Evolutionary conservation across 164 flowering plant species (phyloP), one percentile per base, ranked within the genome.

Genomic region (Nymphaea thermarum): DNA sequence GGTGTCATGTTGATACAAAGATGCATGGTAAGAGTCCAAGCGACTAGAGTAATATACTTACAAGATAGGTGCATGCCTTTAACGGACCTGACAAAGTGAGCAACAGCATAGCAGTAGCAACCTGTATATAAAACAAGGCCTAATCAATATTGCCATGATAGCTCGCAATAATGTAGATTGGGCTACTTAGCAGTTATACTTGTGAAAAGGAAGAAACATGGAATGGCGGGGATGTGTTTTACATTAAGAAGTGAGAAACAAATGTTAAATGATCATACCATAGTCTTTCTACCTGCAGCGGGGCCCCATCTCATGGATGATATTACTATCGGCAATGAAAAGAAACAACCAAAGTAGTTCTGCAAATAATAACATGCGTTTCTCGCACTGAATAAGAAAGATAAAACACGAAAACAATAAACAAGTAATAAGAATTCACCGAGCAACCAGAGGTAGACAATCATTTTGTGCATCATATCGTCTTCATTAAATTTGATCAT

Each of bases 341-440:
- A 91, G 82, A 90, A 91, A 74, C 98, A 87, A 18, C 93, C 96
- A 72, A 91, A 89, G 81, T 89, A 93, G 71, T 85, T 89, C 97
- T 93, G 90, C 71, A 63, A 66, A 70, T 55, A 25, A 25, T 16
- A 61, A 61, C 41, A 61, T 61, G 41, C 36, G 36, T 25, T 25
- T 25, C 36, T 25, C 36, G 36, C 36, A 25, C 36, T 25, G 36
- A 25, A 25, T 25, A 25, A 25, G 36, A 25, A 25, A 25, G 36
- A 25, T 25, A 25, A 25, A 25, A 25, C 36, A 25, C 1, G 1
- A 25, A 25, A 25, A 25, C 1, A 25, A 25, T 25, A 25, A 25
- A 25, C 36, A 25, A 25, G 36, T 25, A 25, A 25, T 25, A 25
- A 25, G 36, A 1, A 25, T 25, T 25, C 36, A 25, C 36, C 36